Evolutionary conservation across 805 yeast genomes (phyloP).

Genomic region (Candida schatavii): DNA sequence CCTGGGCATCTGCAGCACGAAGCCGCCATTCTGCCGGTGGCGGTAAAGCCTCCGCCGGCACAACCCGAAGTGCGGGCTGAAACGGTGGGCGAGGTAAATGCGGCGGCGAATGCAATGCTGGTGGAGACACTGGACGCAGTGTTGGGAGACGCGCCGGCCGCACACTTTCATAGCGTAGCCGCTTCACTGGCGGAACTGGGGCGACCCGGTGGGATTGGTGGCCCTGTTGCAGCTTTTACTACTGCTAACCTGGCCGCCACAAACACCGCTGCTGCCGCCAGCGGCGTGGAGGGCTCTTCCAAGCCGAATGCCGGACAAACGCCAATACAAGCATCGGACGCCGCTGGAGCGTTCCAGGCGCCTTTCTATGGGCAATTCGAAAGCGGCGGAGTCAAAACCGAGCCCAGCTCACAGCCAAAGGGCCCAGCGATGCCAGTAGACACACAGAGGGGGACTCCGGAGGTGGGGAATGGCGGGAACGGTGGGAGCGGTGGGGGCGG

Average conservation of each 20-base stretch:
- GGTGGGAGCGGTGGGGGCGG: neutral
- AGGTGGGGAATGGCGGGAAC: too few species aligned
- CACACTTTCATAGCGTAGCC: too few species aligned
- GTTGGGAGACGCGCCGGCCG: too few species aligned
- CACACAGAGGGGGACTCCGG: neutral
- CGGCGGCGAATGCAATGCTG: too few species aligned
- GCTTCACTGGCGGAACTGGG: too few species aligned
- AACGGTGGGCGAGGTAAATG: neutral
- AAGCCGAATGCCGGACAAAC: neutral
- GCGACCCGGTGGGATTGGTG: too few species aligned
- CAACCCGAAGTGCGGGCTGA: neutral
- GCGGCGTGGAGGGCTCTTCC: too few species aligned
- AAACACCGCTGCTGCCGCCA: too few species aligned
- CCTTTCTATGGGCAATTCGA: neutral
- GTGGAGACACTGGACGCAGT: too few species aligned
- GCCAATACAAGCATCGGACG: neutral
- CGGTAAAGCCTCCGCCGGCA: neutral
- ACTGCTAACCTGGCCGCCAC: too few species aligned
- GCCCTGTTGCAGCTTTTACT: too few species aligned
- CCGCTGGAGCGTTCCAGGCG: neutral
- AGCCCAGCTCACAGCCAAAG: neutral
- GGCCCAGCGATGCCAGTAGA: neutral
- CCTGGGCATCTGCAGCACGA: too few species aligned
- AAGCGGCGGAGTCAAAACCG: neutral
- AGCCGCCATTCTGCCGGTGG: neutral